Evolutionary conservation across 2,329 filamentous ascomycete genomes (phyloP), one percentile per base, ranked within the genome.

Genomic region (Cercospora berteroae): DNA sequence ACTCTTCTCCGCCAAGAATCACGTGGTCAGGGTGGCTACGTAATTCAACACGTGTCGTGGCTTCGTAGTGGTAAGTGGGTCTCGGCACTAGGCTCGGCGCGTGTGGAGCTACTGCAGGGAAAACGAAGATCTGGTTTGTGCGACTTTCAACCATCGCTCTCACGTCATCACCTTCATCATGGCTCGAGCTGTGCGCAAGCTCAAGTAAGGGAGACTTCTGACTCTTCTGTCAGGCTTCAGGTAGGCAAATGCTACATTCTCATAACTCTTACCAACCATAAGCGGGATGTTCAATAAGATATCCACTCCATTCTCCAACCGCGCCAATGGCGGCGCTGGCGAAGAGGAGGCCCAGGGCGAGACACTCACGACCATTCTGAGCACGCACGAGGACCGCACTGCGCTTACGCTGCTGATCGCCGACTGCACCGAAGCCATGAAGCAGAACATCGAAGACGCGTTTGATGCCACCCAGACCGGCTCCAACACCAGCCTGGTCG

Each of bases 401-500:
- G 80, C 82, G 29, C 76, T 84, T 20, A 82, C 81, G 0, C 76
- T 83, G 16, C 77, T 84, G n/a, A 75, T 84, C 18, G 80, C 81
- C 13, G 79, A 80, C 44, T 81, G 79, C 67, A 82, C 81, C 10
- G 81, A 81, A 67, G 74, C 77, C 1, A 83, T 83, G 81, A 79
- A 80, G 27, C 79, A 81, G 63, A 78, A 74, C 5, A 78, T 84
- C 36, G 71, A 80, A 7, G 79, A 81, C 59, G 80, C 77, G 2
- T 84, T 83, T 70, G 76, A 80, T 44, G 75, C 79, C 3, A 75
- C 73, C 12, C 74, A 79, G 67, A 75, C 77, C 2, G 77, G 75
- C 36, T 74, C 75, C 63, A 68, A 71, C 13, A 64, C 67, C 4
- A 74, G 78, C 60, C 60, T 74, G 52, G 52, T 72, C 12, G 65